These are phyloP conservation scores for Ogataea nitratoaversa DNA, from an alignment of 805 yeast species.

Conservation along the genomic window DNA sequence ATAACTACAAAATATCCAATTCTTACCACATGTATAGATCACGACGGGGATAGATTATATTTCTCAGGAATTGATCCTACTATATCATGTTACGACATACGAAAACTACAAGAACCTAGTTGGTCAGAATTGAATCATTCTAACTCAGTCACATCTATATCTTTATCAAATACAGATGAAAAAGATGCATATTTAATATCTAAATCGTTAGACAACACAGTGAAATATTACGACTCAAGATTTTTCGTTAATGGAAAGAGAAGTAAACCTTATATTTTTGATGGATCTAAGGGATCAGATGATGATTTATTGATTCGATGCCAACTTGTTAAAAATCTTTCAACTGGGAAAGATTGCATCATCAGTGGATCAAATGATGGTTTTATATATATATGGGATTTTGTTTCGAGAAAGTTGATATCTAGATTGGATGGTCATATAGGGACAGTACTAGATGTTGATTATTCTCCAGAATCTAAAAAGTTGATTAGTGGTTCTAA, in stretches of 20 bases:
- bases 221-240: constrained; percentile 54
- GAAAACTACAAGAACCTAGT: constrained; percentile 36
- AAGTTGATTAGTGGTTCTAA: constrained; percentile 46
- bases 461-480: constrained; percentile 30
- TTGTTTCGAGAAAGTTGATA: constrained; percentile 41
- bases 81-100: constrained; percentile 54
- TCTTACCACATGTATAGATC: constrained; percentile 41
- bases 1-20: constrained; percentile 49
- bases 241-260: constrained; percentile 34
- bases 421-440: constrained; percentile 55
- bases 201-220: constrained; percentile 52
- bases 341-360: constrained; percentile 28
- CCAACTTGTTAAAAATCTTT: constrained; percentile 35
- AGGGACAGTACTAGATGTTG: constrained; percentile 60
- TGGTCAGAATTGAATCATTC: constrained; percentile 44
- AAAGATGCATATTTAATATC: constrained; percentile 41
- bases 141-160: constrained; percentile 55
- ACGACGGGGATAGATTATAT: constrained; percentile 41
- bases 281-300: constrained; percentile 52
- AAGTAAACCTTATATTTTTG: constrained; percentile 43
- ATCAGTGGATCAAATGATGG: constrained; percentile 63
- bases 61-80: constrained; percentile 68
- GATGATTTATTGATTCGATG: constrained; percentile 52
- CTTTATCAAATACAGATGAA: constrained; percentile 31
- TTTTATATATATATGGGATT: constrained; percentile 58